Evolutionary conservation across 345 rosid species (phyloP), one percentile per base, ranked within the genome.

Genomic region (Toxicodendron radicans): DNA sequence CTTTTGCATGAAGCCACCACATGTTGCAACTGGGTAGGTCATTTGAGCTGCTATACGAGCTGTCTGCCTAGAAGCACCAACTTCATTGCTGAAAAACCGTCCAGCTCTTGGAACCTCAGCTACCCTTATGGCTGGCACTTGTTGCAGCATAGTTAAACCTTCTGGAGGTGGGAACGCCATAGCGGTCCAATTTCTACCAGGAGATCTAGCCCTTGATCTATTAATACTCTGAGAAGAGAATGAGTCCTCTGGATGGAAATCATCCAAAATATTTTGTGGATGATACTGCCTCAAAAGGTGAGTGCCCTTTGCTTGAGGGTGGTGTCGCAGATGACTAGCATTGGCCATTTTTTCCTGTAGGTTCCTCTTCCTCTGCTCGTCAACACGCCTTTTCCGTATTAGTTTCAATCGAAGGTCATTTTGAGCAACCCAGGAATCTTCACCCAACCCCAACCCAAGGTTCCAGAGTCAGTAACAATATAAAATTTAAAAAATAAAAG

Each of bases 331-430:
- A 51, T 58, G 78, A 75, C 41, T 52, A 12, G 38, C 33, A 58
- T 72, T 83, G 12, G 79, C 71, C 23, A 65, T 56, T 33, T 75
- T 75, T 33, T 30, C 52, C 11, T 14, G 57, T 6, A 14, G 32
- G 24, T 56, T 45, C 63, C 49, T 73, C 69, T 59, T 65, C 46
- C 64, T 38, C 21, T 18, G 77, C 32, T 76, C 78, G 27, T 74
- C 68, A 14, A 12, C 49, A 14, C 5, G 53, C 35, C 75, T 51
- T 59, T 76, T 80, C 67, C 5, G 53, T 14, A 73, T 73, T 61
- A 76, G 78, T 54, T 69, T 76, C 30, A 82, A 58, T 9, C 90
- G 77, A 10, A 86, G 87, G 76, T 86, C 90, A 53, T 79, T 82
- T 62, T 27, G 33, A 14, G 63, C 79, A 63, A 77, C 54, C 32